Base-by-base conservation (phyloP, 139 green algal genomes). In the Haematococcus sp. region DNA sequence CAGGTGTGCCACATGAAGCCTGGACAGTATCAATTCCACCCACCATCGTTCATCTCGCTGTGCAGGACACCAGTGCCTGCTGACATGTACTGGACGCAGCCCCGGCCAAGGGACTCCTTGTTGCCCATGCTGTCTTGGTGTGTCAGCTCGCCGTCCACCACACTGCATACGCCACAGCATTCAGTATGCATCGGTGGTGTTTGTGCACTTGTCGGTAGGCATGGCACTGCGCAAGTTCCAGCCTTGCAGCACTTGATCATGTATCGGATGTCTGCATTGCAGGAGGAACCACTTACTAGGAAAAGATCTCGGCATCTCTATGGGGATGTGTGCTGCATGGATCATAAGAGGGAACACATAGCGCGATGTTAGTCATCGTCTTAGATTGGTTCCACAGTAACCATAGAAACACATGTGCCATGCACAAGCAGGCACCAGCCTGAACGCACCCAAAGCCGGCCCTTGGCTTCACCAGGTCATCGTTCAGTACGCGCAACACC, bases 81-180 rank as follows among this genome's bases (percentile, higher is more conserved):
- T 7, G 44, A 81, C 68, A 95, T 81, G 83, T 91, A 95, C 68
- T 95, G 90, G 70, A 95, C 85, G 20, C 75, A 86, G 33, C 90
- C 90, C 2, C 82, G 61, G 1, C 67, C 63, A 31, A 90, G 73
- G 1, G 74, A 49, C 73, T 88, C 88, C 31, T 68, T 76, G 75
- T 91, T 91, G 58, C 88, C 88, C 90, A 95, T 92, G 51, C 33
- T 78, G 81, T 94, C 89, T 7, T 76, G 43, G 58, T 94, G 90
- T 1, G 58, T 88, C 16, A 95, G 78, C 61, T 84, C 17, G 19
- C 90, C 90, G 2, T 91, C 60, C 19, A 95, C 71, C 1, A 88
- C 68, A 11, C 40, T 49, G 40, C 40, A 49, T 49, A 11, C n/a
- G n/a, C 4, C 9, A 5, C 22, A 4, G 54, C 54, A 19, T 9